Evolutionary conservation across 495 filamentous ascomycete genomes (phyloP), one percentile per base, ranked within the genome.

Genomic region (Trypethelium eluteriae): DNA sequence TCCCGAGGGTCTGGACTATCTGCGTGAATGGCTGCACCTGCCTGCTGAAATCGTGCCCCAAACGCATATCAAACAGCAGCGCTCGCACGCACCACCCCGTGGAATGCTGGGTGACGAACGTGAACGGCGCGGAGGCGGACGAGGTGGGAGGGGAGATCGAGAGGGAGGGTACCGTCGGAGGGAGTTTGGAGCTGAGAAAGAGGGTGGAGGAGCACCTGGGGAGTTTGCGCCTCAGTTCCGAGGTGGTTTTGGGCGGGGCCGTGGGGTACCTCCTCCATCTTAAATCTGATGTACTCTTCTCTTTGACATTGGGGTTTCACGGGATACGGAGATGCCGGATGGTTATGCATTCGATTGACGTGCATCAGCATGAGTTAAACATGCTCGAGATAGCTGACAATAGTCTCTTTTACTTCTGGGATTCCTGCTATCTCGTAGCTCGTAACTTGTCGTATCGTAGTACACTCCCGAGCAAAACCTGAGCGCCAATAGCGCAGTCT

Each of bases 31-130:
- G 94, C 93, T 98, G 71, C 94, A 98, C 85, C 89, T 98, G 74
- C 94, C 94, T 79, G 94, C 95, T 76, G 94, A 98, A 86, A 96
- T 98, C 79, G 94, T 98, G 73, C 94, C 94, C 66, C 91, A 94
- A 72, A 98, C 94, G 76, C 94, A 98, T 87, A 96, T 98, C 85
- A 98, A 98, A 89, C 92, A 96, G 84, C 92, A 97, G 85, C 92
- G 95, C 81, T 94, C 91, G 72, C 93, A 98, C 80, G 92, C 92
- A 79, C 95, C 95, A 76, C 94, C 94, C 72, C 92, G 93, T 74
- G 94, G 94, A 74, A 97, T 98, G 94, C 86, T 97, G 83, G 92
- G 93, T 76, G 92, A 89, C 79, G 94, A 96, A 77, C 89, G 92
- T 74, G 89, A 92, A 79, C 85, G 91, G 77, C 88, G 86, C 74